Evolutionary conservation across 202 grass and related monocot species (phyloP).

Genomic region (Musa balbisiana): DNA sequence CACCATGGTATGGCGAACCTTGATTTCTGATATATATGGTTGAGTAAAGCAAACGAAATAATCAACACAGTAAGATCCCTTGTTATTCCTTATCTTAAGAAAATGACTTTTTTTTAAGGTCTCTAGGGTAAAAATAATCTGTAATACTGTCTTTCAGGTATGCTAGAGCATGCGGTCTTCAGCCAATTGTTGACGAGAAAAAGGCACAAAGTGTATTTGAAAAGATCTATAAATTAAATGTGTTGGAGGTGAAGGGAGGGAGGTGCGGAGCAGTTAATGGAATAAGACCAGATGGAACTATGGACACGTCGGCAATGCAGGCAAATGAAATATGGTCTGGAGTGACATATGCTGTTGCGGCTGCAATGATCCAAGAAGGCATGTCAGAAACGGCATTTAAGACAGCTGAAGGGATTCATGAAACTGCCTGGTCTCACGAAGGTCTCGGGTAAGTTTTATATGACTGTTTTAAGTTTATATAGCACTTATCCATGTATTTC

Average conservation of each 20-base stretch:
- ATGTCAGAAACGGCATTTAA: slow-evolving; percentile 60
- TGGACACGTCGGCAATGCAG: slow-evolving; percentile 41
- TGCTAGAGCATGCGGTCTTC: slow-evolving; percentile 54
- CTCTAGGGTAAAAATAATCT: not conserved
- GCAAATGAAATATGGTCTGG: slow-evolving; percentile 77
- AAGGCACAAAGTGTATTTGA: slow-evolving; percentile 46
- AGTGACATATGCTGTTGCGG: slow-evolving; percentile 67
- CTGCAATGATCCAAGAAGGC: slow-evolving; percentile 76
- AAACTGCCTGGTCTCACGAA: slow-evolving; percentile 44
- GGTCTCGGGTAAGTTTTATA: slow-evolving; percentile 37
- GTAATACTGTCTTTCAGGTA: slow-evolving; percentile 25
- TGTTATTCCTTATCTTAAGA: not conserved
- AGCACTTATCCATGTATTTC: not conserved
- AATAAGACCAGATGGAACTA: slow-evolving; percentile 43
- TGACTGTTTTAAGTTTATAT: not conserved
- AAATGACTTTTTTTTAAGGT: not conserved
- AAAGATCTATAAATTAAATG: slow-evolving; percentile 74
- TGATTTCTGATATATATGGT: too few species aligned
- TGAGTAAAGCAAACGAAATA: too few species aligned
- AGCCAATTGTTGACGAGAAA: slow-evolving; percentile 44
- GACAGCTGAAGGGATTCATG: slow-evolving; percentile 66
- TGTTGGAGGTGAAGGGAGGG: slow-evolving; percentile 48
- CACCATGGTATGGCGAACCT: accelerated
- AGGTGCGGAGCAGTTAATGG: slow-evolving; percentile 56
- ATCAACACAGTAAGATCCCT: not conserved